These are phyloP conservation scores for Talaromyces stipitatus DNA, from an alignment of 495 filamentous ascomycete species.

Conservation along the genomic window DNA sequence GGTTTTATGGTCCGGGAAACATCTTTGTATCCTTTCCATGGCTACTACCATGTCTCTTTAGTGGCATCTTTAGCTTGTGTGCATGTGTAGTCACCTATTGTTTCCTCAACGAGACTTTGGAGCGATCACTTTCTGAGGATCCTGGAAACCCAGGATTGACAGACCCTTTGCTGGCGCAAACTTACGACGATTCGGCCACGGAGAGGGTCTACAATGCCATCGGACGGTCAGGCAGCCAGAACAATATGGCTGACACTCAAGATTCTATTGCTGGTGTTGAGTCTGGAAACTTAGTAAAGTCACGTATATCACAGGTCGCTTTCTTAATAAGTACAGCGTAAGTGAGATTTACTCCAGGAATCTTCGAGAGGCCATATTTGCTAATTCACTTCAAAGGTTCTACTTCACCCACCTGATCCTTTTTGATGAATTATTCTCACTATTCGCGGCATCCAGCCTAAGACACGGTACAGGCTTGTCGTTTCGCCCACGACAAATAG, in stretches of 20 bases:
- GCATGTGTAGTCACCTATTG: background rate
- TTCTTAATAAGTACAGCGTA: background rate
- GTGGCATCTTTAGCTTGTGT: background rate
- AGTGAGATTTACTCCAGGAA: background rate
- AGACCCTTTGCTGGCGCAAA: background rate
- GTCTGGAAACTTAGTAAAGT: background rate
- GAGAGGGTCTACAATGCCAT: background rate
- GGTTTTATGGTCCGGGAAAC: background rate
- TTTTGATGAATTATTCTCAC: background rate
- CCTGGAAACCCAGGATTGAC: background rate
- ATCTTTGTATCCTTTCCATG: background rate
- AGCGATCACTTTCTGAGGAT: background rate
- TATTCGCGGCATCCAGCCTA: background rate
- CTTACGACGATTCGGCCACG: background rate
- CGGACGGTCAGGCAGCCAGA: background rate
- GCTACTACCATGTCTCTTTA: background rate
- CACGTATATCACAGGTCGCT: background rate
- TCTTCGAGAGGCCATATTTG: background rate
- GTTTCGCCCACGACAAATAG: background rate
- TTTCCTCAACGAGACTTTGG: background rate
- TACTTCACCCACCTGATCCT: constrained; percentile 4
- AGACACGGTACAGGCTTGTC: background rate
- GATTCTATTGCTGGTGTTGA: background rate
- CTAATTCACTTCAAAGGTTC: background rate
- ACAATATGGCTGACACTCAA: background rate